Evolutionary conservation across 140 eudicot species (phyloP).

Genomic region (Cichorium intybus): DNA sequence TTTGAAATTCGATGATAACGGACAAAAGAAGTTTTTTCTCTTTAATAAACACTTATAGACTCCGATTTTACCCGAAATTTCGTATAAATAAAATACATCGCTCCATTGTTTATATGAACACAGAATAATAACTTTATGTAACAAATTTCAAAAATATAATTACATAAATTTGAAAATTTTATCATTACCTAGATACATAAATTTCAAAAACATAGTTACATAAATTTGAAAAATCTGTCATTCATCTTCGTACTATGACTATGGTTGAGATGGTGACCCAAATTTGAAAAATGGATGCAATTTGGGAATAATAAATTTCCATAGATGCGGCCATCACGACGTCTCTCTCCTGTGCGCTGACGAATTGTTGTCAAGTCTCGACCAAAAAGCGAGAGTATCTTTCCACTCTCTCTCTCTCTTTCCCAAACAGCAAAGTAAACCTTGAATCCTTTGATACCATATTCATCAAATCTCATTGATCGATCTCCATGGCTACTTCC

Average conservation of each 20-base stretch:
- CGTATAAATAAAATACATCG: too few relatives aligned
- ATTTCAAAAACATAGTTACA: too few relatives aligned
- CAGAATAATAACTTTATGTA: too few relatives aligned
- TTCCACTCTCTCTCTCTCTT: slow-evolving; percentile 6
- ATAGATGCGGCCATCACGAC: slow-evolving; percentile 6
- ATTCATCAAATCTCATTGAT: slow-evolving; percentile 27
- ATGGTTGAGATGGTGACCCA: neutral
- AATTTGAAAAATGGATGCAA: neutral
- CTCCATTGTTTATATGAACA: too few relatives aligned
- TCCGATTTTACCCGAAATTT: too few relatives aligned
- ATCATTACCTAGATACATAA: neutral
- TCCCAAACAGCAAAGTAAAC: slow-evolving; percentile 7
- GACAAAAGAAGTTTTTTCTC: too few relatives aligned
- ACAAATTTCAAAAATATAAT: too few relatives aligned
- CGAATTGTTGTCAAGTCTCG: slow-evolving; percentile 19
- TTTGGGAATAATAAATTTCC: neutral
- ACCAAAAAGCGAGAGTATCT: neutral
- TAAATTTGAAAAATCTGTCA: neutral
- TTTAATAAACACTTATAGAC: too few relatives aligned
- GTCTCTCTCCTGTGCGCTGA: slow-evolving; percentile 25
- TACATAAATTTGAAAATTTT: too few relatives aligned
- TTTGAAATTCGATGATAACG: too few relatives aligned
- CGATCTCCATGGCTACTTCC: slow-evolving; percentile 64
- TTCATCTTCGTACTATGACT: neutral
- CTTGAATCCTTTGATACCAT: slow-evolving; percentile 3